Percentiles rank a stretch among this genome's conserved stretches.
phyloP scores from a whole-genome alignment of 208 protist species.

The Wallacemonas sp. region DNA sequence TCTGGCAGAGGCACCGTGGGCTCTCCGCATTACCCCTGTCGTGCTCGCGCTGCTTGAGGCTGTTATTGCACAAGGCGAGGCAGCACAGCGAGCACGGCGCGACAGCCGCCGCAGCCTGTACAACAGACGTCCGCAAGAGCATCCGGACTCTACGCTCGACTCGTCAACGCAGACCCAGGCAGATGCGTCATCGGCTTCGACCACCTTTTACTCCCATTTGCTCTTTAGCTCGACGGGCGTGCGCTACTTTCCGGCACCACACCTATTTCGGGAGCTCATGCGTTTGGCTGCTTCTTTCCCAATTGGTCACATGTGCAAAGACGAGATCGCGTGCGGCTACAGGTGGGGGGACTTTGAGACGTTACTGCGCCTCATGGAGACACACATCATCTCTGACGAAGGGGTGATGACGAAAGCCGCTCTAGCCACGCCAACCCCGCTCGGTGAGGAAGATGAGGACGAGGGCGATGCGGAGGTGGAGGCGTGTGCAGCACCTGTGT shows the following conservation, averaged over 20 bases:
- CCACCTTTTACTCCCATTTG: background rate
- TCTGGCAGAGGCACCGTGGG: no score
- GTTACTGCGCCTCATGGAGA: background rate
- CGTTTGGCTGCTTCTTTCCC: conserved; percentile 1
- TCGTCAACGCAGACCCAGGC: no score
- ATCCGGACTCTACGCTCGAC: no score
- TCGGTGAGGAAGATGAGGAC: background rate
- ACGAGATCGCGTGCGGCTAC: background rate
- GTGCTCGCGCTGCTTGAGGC: no score
- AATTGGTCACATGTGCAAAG: background rate
- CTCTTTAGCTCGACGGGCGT: background rate
- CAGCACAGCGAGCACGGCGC: no score
- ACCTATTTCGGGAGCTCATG: conserved; percentile 3
- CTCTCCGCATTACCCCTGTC: no score
- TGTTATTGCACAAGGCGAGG: no score
- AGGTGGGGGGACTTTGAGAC: background rate
- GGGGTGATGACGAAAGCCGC: background rate
- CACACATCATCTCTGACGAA: conserved; percentile 1
- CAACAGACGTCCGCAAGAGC: no score
- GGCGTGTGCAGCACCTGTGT: no score
- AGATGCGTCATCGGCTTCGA: no score
- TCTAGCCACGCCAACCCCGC: background rate
- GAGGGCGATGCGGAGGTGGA: background rate
- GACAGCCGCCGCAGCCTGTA: no score
- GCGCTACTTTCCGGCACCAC: background rate